Base-by-base conservation (phyloP, 129 eudicot genomes). In the Gnaphalium uliginosum region DNA sequence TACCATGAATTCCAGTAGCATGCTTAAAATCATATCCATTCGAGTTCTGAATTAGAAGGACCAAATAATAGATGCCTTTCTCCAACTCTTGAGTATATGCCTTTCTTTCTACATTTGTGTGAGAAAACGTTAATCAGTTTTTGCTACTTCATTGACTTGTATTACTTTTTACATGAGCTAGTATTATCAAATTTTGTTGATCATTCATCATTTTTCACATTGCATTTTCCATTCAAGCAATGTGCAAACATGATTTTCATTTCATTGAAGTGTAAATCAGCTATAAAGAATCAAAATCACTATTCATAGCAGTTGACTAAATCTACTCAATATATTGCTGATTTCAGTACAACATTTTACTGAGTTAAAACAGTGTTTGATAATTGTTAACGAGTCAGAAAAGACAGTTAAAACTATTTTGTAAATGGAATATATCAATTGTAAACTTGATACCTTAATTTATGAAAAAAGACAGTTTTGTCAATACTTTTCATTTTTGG, bases 71-170 rank as follows among this genome's bases (percentile, higher is more conserved):
- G 8, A 68, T 23, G 1, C 22, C 2, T 69, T 3, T 46, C 13
- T 69, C 61, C 60, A 19, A 46, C 6, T 46, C 58, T 41, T 43
- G 39, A 43, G 11, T 39, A 67, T 5, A 50, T 2, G 24, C 60
- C 21, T 25, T 69, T 48, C 41, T 17, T 46, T 26, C 11, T 69
- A 29, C 17, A 17, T 46, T 61, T 75, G 33, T 75, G 14, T 75
- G 50, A 39, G 61, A 51, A 46, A 51, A 0, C 6, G 4, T 18
- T 2, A 5, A 7, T 1, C 6, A 15, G 1, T 5, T 6, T 15
- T 70, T 0, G 7, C 7, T 56, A 43, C 27, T 51, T 27, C 18
- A 35, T 23, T 50, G 43, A 48, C 37, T 46, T 69, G 39, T 24
- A 41, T 23, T 17, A 10, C 60, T 48, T 69, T 69, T 25, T 48